Evolutionary conservation across 768 basidiomycete genomes (phyloP), one percentile per base, ranked within the genome.

Genomic region (Suillus subaureus): DNA sequence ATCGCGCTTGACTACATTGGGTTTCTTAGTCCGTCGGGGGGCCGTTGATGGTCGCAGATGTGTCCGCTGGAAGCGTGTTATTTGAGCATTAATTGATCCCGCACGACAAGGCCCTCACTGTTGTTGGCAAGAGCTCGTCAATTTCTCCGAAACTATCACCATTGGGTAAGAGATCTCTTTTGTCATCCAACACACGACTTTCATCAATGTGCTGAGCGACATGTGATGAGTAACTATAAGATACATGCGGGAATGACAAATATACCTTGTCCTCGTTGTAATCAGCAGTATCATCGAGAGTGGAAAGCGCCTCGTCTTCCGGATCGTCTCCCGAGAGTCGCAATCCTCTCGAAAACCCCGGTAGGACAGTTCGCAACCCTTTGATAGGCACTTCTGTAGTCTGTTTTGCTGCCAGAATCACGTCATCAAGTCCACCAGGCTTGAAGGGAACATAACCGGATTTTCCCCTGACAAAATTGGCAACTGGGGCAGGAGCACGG

Each of bases 391-490:
- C 84, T 63, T 83, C 84, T 13, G 74, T 71, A 31, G 68, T 71
- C 49, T 76, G 72, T 28, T 69, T 66, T 52, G 71, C 66, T 4
- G 74, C 75, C 55, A 78, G 73, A 5, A 84, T 71, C 3, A 82
- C 80, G 69, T 90, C 89, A 51, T 94, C 94, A 12, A 99, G 80
- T 3, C 97, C 97, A 55, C 97, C 97, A 7, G 97, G 97, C 79
- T 89, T 86, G 77, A 99, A 99, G 1, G 97, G 97, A 11, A 96
- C 87, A 78, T 96, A 88, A 52, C 92, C 91, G 26, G 95, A 92
- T 77, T 97, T 97, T 54, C 97, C 97, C 64, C 96, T 83, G 23
- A 99, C 96, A 77, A 99, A 99, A 63, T 86, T 89, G 62, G 86
- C 84, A 64, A 83, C 84, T 0, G 90, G 85, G 16, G 89, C 94